A percentile compares a stretch with the other conserved stretches of the same genome.
Evolutionary conservation across 345 rosid genomes (phyloP).

Genomic region (Camelina hispida): DNA sequence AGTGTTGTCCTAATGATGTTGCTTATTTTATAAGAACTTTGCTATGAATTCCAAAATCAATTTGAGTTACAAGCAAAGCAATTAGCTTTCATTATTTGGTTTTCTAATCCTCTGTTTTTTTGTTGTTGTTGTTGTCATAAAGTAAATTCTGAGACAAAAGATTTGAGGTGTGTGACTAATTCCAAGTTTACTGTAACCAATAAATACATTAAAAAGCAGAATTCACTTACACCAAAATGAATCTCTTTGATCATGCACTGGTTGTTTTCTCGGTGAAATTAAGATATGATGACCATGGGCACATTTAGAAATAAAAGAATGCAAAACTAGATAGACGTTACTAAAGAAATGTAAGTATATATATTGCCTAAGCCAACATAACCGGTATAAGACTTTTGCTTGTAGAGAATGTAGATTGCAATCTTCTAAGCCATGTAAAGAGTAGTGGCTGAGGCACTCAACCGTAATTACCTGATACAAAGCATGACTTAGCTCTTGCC

Average conservation of each 20-base stretch:
- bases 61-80: neutral
- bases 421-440: too few relatives aligned
- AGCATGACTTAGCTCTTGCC: too few relatives aligned
- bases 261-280: too few relatives aligned
- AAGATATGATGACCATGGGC: neutral
- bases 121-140: neutral
- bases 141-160: neutral
- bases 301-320: neutral
- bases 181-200: neutral
- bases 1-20: neutral
- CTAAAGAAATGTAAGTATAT: too few relatives aligned
- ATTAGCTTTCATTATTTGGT: neutral
- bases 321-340: neutral
- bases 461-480: too few relatives aligned
- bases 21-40: neutral
- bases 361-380: too few relatives aligned
- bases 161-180: too few relatives aligned
- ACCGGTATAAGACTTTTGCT: too few relatives aligned
- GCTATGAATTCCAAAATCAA: neutral
- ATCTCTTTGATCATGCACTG: neutral
- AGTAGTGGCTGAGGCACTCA: too few relatives aligned
- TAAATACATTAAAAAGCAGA: neutral
- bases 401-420: too few relatives aligned
- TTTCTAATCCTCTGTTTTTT: too few relatives aligned
- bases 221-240: neutral